These are phyloP conservation scores for Hymenochaete sp. DNA, from an alignment of 1,284 basidiomycete species.

Conservation along the genomic window DNA sequence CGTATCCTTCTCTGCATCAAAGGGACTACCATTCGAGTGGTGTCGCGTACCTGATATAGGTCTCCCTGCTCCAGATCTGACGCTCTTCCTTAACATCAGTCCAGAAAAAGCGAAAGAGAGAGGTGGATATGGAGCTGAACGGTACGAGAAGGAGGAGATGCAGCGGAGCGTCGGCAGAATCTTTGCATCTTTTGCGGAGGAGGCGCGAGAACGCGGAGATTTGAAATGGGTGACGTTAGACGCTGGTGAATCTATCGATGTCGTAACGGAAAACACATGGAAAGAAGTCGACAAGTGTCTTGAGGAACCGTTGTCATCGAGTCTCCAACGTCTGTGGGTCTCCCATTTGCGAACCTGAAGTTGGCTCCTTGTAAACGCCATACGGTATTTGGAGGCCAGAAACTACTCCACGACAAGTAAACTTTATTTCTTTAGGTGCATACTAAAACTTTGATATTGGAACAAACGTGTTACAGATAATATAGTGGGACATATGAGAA, in stretches of 20 bases:
- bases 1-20: constrained; percentile 88
- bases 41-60: constrained; percentile 79
- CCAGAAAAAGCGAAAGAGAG: constrained; percentile 63
- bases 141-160: constrained; percentile 77
- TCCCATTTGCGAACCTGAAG: too few relatives aligned
- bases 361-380: too few relatives aligned
- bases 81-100: constrained; percentile 80
- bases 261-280: constrained; percentile 56
- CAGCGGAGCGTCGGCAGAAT: constrained; percentile 60
- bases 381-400: too few relatives aligned
- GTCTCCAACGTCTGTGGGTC: constrained; percentile 10
- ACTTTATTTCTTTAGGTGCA: too few relatives aligned
- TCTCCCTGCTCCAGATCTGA: constrained; percentile 84
- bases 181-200: constrained; percentile 55
- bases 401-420: too few relatives aligned
- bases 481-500: too few relatives aligned
- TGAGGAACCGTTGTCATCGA: constrained; percentile 20
- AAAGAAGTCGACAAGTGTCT: constrained; percentile 35
- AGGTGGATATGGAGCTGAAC: constrained; percentile 86
- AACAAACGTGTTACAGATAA: too few relatives aligned
- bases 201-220: constrained; percentile 33
- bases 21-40: constrained; percentile 64
- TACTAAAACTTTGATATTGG: too few relatives aligned
- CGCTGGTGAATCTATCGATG: constrained; percentile 49
- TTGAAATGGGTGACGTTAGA: constrained; percentile 56